Percentiles rank a stretch among this genome's conserved stretches.
Evolutionary conservation across 306 rosid genomes (phyloP).

Genomic region (Alnus glutinosa): DNA sequence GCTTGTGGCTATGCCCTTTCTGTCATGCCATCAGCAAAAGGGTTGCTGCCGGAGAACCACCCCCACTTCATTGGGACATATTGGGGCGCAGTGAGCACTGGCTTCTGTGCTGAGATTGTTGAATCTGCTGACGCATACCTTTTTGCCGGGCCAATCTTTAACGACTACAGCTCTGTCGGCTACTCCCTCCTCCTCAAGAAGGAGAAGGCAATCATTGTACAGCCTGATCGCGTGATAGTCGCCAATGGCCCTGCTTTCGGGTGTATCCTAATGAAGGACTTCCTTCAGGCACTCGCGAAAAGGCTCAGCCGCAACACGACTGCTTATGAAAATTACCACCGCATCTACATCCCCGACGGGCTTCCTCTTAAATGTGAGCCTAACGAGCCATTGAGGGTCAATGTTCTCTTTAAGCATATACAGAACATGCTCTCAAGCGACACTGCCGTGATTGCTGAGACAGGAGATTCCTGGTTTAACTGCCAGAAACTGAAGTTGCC

Average conservation of each 20-base stretch:
- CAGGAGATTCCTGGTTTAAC: slow-evolving; percentile 58
- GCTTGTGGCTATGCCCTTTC: slow-evolving; percentile 45
- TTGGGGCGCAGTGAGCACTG: slow-evolving; percentile 48
- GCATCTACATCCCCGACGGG: slow-evolving; percentile 44
- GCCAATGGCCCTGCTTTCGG: slow-evolving; percentile 49
- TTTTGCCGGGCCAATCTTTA: slow-evolving; percentile 49
- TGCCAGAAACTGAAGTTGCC: slow-evolving; percentile 48
- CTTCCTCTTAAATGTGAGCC: slow-evolving; percentile 34
- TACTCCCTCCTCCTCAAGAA: slow-evolving; percentile 48
- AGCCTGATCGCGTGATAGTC: slow-evolving; percentile 39
- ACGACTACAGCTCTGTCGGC: slow-evolving; percentile 54
- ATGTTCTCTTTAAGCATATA: slow-evolving; percentile 42
- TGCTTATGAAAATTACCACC: slow-evolving; percentile 40
- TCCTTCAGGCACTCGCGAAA: slow-evolving; percentile 40
- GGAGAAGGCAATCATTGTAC: slow-evolving; percentile 48
- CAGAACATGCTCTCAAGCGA: slow-evolving; percentile 48
- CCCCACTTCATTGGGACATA: slow-evolving; percentile 52
- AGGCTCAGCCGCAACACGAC: slow-evolving; percentile 37
- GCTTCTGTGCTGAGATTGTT: slow-evolving; percentile 50
- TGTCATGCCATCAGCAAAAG: slow-evolving; percentile 51
- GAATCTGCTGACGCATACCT: slow-evolving; percentile 50
- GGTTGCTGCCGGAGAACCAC: slow-evolving; percentile 41
- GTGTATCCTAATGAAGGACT: slow-evolving; percentile 51
- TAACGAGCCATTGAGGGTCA: slow-evolving; percentile 46
- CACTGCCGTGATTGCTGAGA: slow-evolving; percentile 45